Evolutionary conservation across 805 yeast species (phyloP), one percentile per base, ranked within the genome.

Genomic region (Barnettozyma californica): DNA sequence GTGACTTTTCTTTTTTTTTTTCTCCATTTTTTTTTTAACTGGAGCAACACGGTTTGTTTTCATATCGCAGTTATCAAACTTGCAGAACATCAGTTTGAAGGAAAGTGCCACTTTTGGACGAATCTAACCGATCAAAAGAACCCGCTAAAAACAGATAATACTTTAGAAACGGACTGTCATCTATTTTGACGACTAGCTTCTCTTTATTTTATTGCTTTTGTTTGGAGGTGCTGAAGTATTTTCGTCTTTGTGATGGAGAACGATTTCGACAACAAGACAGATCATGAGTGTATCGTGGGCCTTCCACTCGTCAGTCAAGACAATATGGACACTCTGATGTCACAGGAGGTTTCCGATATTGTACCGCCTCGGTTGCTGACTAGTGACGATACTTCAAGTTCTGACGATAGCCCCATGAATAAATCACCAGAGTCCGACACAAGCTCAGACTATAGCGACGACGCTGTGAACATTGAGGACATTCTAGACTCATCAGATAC

Each of bases 401-500:
- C 49, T 8, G 52, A 49, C 27, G 49, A 49, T 14, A 43, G 45
- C 25, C 45, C 47, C 4, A 25, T 41, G 10, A 21, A 36, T 18
- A 36, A 29, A 19, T 29, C 40, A 13, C 38, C 23, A 16, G 47
- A 47, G 16, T 43, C 44, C 1, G 47, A 43, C 11, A 23, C 38
- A 14, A 19, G 19, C 1, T 20, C 29, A 11, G 53, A 35, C 14
- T 26, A 34, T 8, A 42, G 37, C 25, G 53, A 44, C 13, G 51
- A 47, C 5, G 52, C 29, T 13, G 36, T 44, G n/a, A 47, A 51
- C 13, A 21, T 47, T 4, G 54, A 53, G 16, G 47, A 43, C 9
- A n/a, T 49, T 11, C 44, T 56, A 21, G 48, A 48, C 40, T 49
- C 58, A 3, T 52, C 59, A 5, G 56, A 52, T 10, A 53, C 50